phyloP scores from a whole-genome alignment of 1,139 yeast species.

The Zygosaccharomyces pseudobailii region DNA sequence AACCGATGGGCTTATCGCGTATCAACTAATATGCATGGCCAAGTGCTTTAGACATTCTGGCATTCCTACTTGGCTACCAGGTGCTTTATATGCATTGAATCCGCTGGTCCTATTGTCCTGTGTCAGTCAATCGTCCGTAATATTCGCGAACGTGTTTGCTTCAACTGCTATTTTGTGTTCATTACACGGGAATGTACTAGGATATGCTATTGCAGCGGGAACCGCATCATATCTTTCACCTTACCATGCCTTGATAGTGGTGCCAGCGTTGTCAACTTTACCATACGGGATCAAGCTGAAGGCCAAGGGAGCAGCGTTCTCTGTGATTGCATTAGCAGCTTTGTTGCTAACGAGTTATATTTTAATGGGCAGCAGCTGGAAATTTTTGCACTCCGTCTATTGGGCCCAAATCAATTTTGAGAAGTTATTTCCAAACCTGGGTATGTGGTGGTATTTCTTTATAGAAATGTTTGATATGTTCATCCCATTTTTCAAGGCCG shows the following conservation, averaged over 20 bases:
- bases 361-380: constrained; percentile 42
- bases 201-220: constrained; percentile 54
- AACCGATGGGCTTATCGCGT: constrained; percentile 41
- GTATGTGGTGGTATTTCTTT: constrained; percentile 98
- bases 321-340: constrained; percentile 27
- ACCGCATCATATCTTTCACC: constrained; percentile 61
- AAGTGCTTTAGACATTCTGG: constrained; percentile 27
- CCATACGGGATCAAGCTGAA: constrained; percentile 3
- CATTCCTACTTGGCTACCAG: constrained; percentile 44
- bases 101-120: constrained; percentile 71
- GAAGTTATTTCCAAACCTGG: constrained; percentile 64
- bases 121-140: constrained; percentile 62
- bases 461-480: constrained; percentile 92
- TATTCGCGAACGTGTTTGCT: constrained; percentile 56
- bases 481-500: constrained; percentile 73
- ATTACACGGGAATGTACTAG: constrained; percentile 37
- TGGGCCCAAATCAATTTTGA: constrained; percentile 56
- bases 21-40: constrained; percentile 34
- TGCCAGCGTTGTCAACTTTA: constrained; percentile 48
- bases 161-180: constrained; percentile 48
- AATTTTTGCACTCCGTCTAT: constrained; percentile 59
- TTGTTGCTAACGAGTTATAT: constrained; percentile 41
- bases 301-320: constrained; percentile 9
- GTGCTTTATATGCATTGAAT: constrained; percentile 67
- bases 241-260: constrained; percentile 52